These are phyloP conservation scores for Irpex sp. DNA, from an alignment of 1,284 basidiomycete genomes.

Conservation along the genomic window DNA sequence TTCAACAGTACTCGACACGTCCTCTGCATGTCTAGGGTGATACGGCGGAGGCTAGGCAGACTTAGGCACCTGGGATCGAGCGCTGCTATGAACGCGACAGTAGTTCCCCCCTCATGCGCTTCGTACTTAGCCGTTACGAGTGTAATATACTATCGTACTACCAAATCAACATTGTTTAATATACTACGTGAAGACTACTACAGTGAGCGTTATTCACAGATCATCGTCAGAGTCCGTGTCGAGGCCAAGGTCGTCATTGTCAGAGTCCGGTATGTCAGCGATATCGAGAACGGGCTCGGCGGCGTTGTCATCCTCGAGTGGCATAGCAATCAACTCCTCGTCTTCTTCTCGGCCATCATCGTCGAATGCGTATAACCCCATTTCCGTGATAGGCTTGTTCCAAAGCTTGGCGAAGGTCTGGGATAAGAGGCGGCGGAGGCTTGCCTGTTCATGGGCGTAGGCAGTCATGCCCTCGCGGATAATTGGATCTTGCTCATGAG, in stretches of 20 bases:
- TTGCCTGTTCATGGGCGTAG: slow-evolving; percentile 2
- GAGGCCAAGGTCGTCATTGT: neutral
- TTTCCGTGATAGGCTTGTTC: neutral
- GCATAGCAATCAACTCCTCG: neutral
- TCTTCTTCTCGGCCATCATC: neutral
- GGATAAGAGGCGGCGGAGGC: neutral
- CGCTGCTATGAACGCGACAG: too few relatives aligned
- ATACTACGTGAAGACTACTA: too few relatives aligned
- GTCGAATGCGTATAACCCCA: neutral
- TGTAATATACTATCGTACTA: too few relatives aligned
- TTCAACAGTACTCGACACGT: too few relatives aligned
- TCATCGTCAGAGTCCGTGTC: neutral
- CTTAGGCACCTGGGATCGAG: too few relatives aligned
- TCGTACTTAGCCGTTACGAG: too few relatives aligned
- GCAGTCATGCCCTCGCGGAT: neutral
- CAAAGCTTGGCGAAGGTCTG: neutral
- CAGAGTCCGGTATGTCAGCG: neutral
- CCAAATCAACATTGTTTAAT: too few relatives aligned
- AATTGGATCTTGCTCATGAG: neutral
- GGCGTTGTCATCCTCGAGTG: too few relatives aligned
- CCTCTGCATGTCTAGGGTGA: too few relatives aligned
- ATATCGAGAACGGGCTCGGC: neutral
- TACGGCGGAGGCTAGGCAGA: too few relatives aligned
- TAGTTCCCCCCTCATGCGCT: too few relatives aligned
- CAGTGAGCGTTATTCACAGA: neutral